phyloP scores from a whole-genome alignment of 768 basidiomycete species.

The Imleria badia region DNA sequence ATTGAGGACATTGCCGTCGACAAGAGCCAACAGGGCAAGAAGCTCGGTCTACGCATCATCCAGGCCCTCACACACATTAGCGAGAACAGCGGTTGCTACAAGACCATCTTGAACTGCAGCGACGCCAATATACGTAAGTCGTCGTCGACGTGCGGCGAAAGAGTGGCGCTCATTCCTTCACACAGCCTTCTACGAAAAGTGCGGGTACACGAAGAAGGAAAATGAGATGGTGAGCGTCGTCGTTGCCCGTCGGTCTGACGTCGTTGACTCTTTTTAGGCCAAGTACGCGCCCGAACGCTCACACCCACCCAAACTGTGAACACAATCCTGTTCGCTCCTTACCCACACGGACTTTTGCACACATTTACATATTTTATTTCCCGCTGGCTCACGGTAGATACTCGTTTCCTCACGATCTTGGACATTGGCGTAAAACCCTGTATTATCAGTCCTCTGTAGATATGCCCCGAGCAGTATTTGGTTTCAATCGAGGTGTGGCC shows the following conservation, averaged over 20 bases:
- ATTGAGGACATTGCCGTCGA: conserved; percentile 98
- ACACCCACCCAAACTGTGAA: conserved; percentile 22
- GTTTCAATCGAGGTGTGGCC: not conserved
- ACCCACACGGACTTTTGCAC: conserved; percentile 12
- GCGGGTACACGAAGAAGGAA: conserved; percentile 89
- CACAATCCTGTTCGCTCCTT: not conserved
- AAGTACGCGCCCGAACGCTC: conserved; percentile 52
- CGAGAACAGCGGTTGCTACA: conserved; percentile 82
- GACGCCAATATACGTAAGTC: conserved; percentile 87
- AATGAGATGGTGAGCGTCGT: conserved; percentile 75
- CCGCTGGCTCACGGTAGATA: conserved; percentile 8
- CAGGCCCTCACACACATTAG: conserved; percentile 83
- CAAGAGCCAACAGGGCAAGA: conserved; percentile 85
- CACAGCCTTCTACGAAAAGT: conserved; percentile 95
- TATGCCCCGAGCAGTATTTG: not conserved
- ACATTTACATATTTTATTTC: conserved; percentile 4
- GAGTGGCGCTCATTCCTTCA: conserved; percentile 11
- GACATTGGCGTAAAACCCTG: conserved; percentile 12
- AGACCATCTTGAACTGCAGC: conserved; percentile 96
- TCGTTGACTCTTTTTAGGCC: conserved; percentile 37
- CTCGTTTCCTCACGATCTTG: not conserved
- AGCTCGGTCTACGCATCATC: conserved; percentile 85
- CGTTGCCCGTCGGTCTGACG: conserved; percentile 2
- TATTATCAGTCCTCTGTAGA: conserved; percentile 16
- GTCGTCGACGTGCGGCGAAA: not conserved